Evolutionary conservation across 2,329 filamentous ascomycete species (phyloP), one percentile per base, ranked within the genome.

Genomic region (Lasiodiplodia sp.): DNA sequence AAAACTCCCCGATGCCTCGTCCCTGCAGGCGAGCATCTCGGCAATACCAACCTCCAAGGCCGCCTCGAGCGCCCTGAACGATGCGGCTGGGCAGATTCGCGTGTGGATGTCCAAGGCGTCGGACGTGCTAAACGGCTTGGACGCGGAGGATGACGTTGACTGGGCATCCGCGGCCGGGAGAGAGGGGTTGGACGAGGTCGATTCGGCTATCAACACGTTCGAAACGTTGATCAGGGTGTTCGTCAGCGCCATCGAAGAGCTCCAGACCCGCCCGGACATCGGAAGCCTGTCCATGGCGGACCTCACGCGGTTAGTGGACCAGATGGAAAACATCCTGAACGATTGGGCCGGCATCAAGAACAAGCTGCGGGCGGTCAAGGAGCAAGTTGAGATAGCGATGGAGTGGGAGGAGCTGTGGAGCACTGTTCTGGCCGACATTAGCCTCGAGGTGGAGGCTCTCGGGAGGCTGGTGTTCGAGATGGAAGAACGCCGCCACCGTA

Each of bases 401-500:
- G 96, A 99, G 77, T 99, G 95, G 95, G 94, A 97, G 79, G 94
- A 98, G 81, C 85, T 99, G 44, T 98, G 96, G 95, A 93, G 93
- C 74, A 93, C 88, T 71, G 95, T 98, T 3, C 84, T 99, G 2
- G 95, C 94, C 55, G 95, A 98, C 77, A 97, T 98, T 70, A 92
- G 94, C 65, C 89, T 91, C 71, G 96, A 99, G 81, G 90, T 94
- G 76, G 92, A 96, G 72, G 90, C 91, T 55, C 85, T 97, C 18
- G 89, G 88, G 75, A 87, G 92, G 49, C 83, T 97, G 58, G 92
- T 98, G 37, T 98, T 98, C 75, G 94, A 98, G 80, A 97, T 98
- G 94, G 96, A 99, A 79, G 96, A 98, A 81, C 91, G 94, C 72
- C 87, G 96, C 58, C 95, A 98, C 79, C 91, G 91, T 78, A 92